Base-by-base conservation (phyloP, 2,329 filamentous ascomycete species). In the Cercospora brassicicola region DNA sequence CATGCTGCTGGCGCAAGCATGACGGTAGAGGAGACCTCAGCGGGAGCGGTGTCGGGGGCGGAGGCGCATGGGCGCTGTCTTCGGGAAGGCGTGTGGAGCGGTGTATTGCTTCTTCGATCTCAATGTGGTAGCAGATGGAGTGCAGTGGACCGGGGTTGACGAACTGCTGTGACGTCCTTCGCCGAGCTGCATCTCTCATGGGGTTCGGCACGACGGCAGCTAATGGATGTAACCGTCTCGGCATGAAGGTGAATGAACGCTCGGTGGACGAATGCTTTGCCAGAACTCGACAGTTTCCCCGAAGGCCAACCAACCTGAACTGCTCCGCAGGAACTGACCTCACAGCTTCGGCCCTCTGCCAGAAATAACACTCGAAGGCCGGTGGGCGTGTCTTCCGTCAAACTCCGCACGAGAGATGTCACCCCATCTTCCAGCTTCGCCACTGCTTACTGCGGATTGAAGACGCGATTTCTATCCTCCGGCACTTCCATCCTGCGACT, bases 1-100 rank as follows among this genome's bases (percentile, higher is more conserved):
- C 85, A 87, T 88, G 39, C 62, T 51, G 30, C 36, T 57, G 30
- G 31, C 53, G 13, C 33, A n/a, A 30, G 61, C 61, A 64, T 62
- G 33, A 26, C 59, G 39, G 28, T 30, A 10, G 36, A 48, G 59
- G 26, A 8, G 18, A 23, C 8, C 18, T 23, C 8, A 26, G 48
- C 20, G 2, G 23, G 13, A 28, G 48, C 48, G 23, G 23, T 23
- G 48, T 26, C 18, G 48, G 48, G 23, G 23, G 6, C 8, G 55
- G 30, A 59, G 28, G 30, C 28, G 55, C 28, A 23, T 59, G 55
- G 55, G n/a, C 55, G 28, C n/a, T 33, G 28, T 36, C n/a, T 33
- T 10, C 10, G 9, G 48, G 0, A 1, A 26, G 6, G 36, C 36
- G 36, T 42, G 36, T 9, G 7, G 7, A 42, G 36, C 36, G 15